Evolutionary conservation across 1,284 basidiomycete species (phyloP), one percentile per base, ranked within the genome.

Genomic region (Fomitopsis schrenkii): DNA sequence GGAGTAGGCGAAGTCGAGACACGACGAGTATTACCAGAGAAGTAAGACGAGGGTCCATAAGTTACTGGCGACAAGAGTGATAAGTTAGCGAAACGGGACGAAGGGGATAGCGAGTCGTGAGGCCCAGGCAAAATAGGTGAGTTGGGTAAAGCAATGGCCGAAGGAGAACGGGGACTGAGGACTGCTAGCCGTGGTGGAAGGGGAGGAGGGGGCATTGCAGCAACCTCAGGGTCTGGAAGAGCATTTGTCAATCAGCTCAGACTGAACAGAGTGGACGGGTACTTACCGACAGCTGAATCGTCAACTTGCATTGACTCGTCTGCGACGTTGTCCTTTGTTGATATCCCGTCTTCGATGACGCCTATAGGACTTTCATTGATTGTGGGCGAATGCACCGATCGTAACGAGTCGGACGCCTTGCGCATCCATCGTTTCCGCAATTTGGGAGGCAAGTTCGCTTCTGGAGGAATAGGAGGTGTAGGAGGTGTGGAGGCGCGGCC

Each of bases 361-460:
- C 33, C 48, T 17, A 59, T 54, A 17, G 30, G 40, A 2, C 17
- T 19, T 28, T 54, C 52, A n/a, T 40, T 38, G 19, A n/a, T 28
- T 15, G 30, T 42, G 30, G 33, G 8, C 33, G 4, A 60, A 63
- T 56, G 65, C 61, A 66, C 62, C 48, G 71, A 66, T 10, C 67
- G 68, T 52, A 75, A 60, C n/a, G 66, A 69, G 46, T 76, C 74
- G 17, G 65, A 62, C 30, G 67, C 71, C 54, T 70, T 66, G 35
- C 72, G 74, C 17, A 77, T 74, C 81, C 80, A 86, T 41, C 74
- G 69, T 68, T 86, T 89, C 42, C 87, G 77, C 81, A 90, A 80
- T 71, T 84, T 85, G 6, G 87, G 86, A 3, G 87, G 88, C 68
- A 89, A 76, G 58, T 73, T 73, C 10, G 77, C 77, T 64, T 85